A percentile compares a stretch with the other conserved stretches of the same genome.
Conservation (phyloP, 306 rosid species). For the Morella rubra region DNA sequence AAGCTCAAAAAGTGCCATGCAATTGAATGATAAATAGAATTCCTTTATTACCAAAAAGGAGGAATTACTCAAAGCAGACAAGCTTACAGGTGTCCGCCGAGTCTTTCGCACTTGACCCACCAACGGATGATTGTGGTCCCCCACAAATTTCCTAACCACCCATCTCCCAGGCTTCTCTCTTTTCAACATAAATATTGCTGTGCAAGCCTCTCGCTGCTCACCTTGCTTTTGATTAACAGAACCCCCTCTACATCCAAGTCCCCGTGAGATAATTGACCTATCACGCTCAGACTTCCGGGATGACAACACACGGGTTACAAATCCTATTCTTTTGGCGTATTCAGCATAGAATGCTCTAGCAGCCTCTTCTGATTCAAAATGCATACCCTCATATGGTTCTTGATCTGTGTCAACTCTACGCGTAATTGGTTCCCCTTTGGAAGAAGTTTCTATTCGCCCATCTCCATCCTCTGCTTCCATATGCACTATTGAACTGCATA, state of each 20-base stretch:
- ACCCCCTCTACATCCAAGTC: conserved; percentile 39
- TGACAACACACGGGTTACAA: conserved; percentile 36
- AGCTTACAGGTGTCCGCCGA: conserved; percentile 29
- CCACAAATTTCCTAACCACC: conserved; percentile 33
- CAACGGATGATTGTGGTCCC: conserved; percentile 37
- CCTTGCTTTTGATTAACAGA: conserved; percentile 22
- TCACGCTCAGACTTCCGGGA: conserved; percentile 43
- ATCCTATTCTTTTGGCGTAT: conserved; percentile 34
- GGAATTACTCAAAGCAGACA: conserved; percentile 9
- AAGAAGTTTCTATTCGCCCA: conserved; percentile 28
- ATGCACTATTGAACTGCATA: conserved; percentile 31
- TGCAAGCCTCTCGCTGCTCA: conserved; percentile 23
- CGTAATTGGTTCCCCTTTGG: conserved; percentile 27
- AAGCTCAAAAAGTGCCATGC: neutral
- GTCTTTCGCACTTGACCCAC: conserved; percentile 28
- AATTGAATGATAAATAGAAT: neutral
- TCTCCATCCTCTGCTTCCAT: conserved; percentile 30
- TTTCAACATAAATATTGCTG: conserved; percentile 32
- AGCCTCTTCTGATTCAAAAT: conserved; percentile 28
- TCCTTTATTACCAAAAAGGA: neutral
- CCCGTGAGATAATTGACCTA: conserved; percentile 42
- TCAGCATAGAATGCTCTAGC: conserved; percentile 36
- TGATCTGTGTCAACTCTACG: conserved; percentile 28
- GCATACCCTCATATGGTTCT: conserved; percentile 41
- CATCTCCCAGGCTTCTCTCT: conserved; percentile 35